Conservation (phyloP, 495 filamentous ascomycete genomes). For the Pyrenopolyporus hunteri region DNA sequence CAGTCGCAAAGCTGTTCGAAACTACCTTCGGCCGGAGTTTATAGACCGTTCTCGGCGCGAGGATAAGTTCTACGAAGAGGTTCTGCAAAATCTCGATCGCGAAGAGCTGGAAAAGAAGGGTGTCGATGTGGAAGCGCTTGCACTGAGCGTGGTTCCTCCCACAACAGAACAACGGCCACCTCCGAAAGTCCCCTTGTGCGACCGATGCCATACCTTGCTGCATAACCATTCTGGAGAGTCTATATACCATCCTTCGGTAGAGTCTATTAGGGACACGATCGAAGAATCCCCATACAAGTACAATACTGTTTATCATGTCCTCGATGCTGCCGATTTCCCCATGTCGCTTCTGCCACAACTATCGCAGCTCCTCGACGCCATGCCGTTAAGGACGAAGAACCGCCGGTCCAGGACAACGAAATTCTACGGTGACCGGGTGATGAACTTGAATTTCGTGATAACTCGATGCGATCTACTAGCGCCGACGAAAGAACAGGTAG, state of each 20-base stretch:
- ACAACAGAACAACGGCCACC: constrained; percentile 17
- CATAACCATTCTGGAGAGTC: constrained; percentile 74
- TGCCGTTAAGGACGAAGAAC: constrained; percentile 75
- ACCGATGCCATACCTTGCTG: constrained; percentile 81
- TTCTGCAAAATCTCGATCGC: constrained; percentile 48
- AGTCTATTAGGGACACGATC: constrained; percentile 80
- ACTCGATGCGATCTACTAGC: constrained; percentile 87
- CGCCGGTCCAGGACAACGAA: constrained; percentile 68
- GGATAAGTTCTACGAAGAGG: constrained; percentile 48
- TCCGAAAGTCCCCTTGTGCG: constrained; percentile 66
- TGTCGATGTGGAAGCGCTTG: constrained; percentile 45
- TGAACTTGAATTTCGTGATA: constrained; percentile 85
- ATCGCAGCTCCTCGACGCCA: constrained; percentile 58
- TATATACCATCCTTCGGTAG: constrained; percentile 76
- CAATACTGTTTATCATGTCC: constrained; percentile 94
- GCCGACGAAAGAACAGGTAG: constrained; percentile 78
- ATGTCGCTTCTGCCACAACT: constrained; percentile 79
- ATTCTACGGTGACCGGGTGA: constrained; percentile 65
- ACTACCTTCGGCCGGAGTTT: constrained; percentile 46
- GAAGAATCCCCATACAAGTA: constrained; percentile 80
- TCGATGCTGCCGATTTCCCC: constrained; percentile 98
- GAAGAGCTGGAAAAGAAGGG: constrained; percentile 52
- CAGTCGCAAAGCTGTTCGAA: constrained; percentile 57
- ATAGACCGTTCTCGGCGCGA: constrained; percentile 36
- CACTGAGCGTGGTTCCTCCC: constrained; percentile 23